Conservation (phyloP, 2,329 filamentous ascomycete species). For the Colletotrichum magnum region DNA sequence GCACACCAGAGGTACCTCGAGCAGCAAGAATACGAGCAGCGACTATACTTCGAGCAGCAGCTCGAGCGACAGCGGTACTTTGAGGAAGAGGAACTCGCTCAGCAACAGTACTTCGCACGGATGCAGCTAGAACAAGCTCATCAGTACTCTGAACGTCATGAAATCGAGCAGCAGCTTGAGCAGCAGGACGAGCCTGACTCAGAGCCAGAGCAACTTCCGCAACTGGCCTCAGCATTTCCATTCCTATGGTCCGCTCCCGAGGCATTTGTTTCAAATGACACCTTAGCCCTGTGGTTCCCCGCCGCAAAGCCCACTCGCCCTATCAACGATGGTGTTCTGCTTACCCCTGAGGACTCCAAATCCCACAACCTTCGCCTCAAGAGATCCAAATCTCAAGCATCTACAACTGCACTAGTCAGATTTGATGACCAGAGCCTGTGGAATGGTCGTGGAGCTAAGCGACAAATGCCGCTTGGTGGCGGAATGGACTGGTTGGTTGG, state of each 20-base stretch:
- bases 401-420: conserved; percentile 37
- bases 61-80: not conserved
- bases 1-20: not conserved
- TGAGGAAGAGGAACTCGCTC: conserved; percentile 1
- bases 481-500: conserved; percentile 30
- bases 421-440: conserved; percentile 38
- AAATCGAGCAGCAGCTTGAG: conserved; percentile 19
- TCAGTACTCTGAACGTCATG: not conserved
- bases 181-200: conserved; percentile 29
- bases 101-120: conserved; percentile 9
- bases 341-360: conserved; percentile 31
- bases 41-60: conserved; percentile 5
- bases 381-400: not conserved
- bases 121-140: not conserved
- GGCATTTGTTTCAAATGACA: not conserved
- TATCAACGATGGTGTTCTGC: conserved; percentile 12
- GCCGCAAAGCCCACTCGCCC: conserved; percentile 14
- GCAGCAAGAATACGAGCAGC: conserved; percentile 16
- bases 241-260: conserved; percentile 27
- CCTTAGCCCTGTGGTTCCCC: conserved; percentile 23
- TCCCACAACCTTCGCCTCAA: conserved; percentile 29
- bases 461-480: conserved; percentile 17
- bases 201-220: not conserved
- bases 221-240: not conserved
- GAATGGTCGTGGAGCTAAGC: conserved; percentile 25